Conservation (phyloP, 768 basidiomycete genomes). For the Pleurotus giganteus region DNA sequence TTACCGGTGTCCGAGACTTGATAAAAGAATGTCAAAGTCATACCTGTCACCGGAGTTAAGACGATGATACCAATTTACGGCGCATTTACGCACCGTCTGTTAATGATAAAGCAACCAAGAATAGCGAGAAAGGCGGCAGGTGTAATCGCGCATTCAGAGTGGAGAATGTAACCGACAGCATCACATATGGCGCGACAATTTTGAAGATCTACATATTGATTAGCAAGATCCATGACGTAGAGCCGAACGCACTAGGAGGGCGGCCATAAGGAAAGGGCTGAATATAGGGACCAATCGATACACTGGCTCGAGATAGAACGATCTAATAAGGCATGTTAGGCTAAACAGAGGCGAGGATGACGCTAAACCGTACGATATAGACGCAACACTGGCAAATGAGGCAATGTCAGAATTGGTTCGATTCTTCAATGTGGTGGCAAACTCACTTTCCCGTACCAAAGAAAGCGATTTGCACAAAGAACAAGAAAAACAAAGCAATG, state of each 20-base stretch:
- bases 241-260: slow-evolving; percentile 51
- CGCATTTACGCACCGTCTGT: slow-evolving; percentile 52
- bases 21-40: slow-evolving; percentile 84
- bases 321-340: slow-evolving; percentile 32
- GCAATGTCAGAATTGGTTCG: slow-evolving; percentile 7
- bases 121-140: slow-evolving; percentile 78
- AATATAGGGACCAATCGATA: slow-evolving; percentile 86
- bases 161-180: slow-evolving; percentile 68
- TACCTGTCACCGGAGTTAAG: slow-evolving; percentile 43
- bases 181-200: slow-evolving; percentile 76
- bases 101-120: slow-evolving; percentile 72
- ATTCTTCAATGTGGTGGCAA: neutral
- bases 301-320: slow-evolving; percentile 86
- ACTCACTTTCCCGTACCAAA: slow-evolving; percentile 84
- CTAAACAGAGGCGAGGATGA: neutral
- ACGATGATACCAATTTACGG: neutral
- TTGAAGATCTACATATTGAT: slow-evolving; percentile 62
- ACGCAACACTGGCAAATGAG: slow-evolving; percentile 56
- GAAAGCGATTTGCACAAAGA: slow-evolving; percentile 85
- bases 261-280: slow-evolving; percentile 80
- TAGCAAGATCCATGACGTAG: slow-evolving; percentile 1
- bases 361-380: slow-evolving; percentile 61
- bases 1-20: slow-evolving; percentile 76
- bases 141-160: slow-evolving; percentile 63
- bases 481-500: slow-evolving; percentile 78